Base-by-base conservation (phyloP, 2,329 filamentous ascomycete genomes). In the Fusarium proliferatum region DNA sequence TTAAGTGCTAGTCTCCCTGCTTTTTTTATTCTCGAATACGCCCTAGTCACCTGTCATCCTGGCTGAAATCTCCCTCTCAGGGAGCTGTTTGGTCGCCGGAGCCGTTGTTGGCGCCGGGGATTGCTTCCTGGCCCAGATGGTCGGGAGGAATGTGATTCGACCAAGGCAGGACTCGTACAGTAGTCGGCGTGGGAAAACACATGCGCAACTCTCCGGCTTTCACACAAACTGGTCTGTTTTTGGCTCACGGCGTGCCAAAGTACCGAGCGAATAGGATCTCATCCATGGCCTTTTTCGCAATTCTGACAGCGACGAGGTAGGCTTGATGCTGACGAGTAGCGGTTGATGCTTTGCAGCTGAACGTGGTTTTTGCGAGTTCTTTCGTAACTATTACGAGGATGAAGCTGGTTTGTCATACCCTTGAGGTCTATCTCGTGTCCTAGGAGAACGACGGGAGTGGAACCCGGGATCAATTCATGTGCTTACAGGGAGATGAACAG, bases 71-170 rank as follows among this genome's bases (percentile, higher is more conserved):
- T 63, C 64, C 71, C 69, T 71, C 64, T 69, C 58, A 66, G 60
- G 60, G 69, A 66, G 71, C 69, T 78, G 71, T 78, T 74, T 78
- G 76, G 75, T 67, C 57, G 62, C 62, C 61, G 46, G 39, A 36
- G 69, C 71, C 73, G 72, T 71, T 75, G 61, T 68, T 78, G 73
- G 73, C 76, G 76, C 76, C 67, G 71, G 68, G 75, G 75, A 75
- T 69, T 62, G 64, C 74, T 76, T 75, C 69, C 71, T 75, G 76
- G 73, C 73, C 76, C 76, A 78, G 64, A 75, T 74, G 73, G 75
- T 69, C 68, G 76, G 76, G 76, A 78, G 76, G 67, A 76, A 77
- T 78, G 71, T 78, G 76, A 78, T 78, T 78, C 76, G 76, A 74
- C 72, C 53, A 64, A 57, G 28, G 38, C 69, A 19, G 56, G 55